These are phyloP conservation scores for Rhizopogon sp. DNA, from an alignment of 768 basidiomycete genomes.

Conservation along the genomic window DNA sequence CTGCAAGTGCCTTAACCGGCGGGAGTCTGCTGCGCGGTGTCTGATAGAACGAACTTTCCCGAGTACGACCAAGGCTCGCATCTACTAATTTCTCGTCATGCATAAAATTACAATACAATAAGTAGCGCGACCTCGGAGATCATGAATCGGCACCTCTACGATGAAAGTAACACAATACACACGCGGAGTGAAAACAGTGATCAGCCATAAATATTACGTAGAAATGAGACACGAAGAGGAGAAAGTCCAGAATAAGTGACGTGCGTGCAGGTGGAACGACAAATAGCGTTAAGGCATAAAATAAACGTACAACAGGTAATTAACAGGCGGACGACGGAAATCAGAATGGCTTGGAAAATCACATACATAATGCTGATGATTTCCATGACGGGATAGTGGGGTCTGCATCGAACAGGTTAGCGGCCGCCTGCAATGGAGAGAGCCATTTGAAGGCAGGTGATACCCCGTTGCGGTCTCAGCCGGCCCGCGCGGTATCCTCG, in stretches of 20 bases:
- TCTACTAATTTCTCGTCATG: not conserved
- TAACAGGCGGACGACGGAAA: constrained; percentile 9
- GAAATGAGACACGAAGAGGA: not conserved
- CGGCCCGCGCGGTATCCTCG: not conserved
- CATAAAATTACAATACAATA: not conserved
- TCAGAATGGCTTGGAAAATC: not conserved
- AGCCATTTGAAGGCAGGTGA: not conserved
- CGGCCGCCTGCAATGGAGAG: not conserved
- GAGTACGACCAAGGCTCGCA: not conserved
- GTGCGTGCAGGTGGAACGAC: not conserved
- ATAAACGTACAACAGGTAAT: constrained; percentile 21
- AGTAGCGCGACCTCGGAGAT: not conserved
- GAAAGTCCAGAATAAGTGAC: not conserved
- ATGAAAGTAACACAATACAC: not conserved
- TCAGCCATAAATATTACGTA: not conserved
- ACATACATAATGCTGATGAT: not conserved
- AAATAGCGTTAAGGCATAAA: constrained; percentile 28
- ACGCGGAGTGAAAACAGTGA: not conserved
- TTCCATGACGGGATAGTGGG: not conserved
- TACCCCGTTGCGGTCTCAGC: not conserved
- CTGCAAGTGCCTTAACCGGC: too few species aligned
- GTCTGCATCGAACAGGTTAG: not conserved
- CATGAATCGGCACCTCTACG: not conserved
- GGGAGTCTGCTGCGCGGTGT: too few species aligned
- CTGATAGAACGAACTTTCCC: too few species aligned